Evolutionary conservation across 1,284 basidiomycete genomes (phyloP), one percentile per base, ranked within the genome.

Genomic region (Pseudomicrostroma phylloplanum): DNA sequence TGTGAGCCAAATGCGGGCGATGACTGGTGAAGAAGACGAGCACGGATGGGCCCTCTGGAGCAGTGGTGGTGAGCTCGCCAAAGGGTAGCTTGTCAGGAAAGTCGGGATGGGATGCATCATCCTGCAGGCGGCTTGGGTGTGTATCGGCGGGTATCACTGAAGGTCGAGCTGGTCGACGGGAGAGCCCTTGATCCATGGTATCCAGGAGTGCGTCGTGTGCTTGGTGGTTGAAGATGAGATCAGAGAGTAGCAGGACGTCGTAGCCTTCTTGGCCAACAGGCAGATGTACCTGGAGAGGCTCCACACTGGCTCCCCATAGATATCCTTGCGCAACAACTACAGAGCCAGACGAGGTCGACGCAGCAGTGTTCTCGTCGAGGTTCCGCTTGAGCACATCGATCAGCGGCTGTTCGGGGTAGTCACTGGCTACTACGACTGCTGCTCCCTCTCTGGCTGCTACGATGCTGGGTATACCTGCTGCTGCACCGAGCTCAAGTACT

Each of bases 11-110:
- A 26, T 85, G 71, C 88, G 88, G 92, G 0, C 90, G 84, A 74
- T 96, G 94, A 68, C 96, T 93, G 0, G 89, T 89, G 79, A 90
- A 94, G 80, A 96, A 96, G 1, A 94, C 90, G 1, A 96, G 85
- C 1, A 91, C 84, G 58, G 83, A 84, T 0, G 89, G 71, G 7
- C 60, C 64, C 15, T 57, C 51, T 17, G 43, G 51, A 11, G 15
- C 11, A 0, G 55, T 62, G 17, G 67, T 60, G 56, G 56, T 51
- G 30, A 61, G 56, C 1, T 57, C 64, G 30, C 51, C 55, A 9
- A 55, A 26, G 2, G 59, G 26, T 13, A 51, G 8, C n/a, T 48
- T 23, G 25, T 54, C 26, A 25, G 51, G 51, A 25, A 54, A 54
- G 17, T 26, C 51, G 51, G 51, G 51, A 21, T 54, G 51, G 19